phyloP scores from a whole-genome alignment of 352 stramenopile species.

The Globisporangium apiculatum region DNA sequence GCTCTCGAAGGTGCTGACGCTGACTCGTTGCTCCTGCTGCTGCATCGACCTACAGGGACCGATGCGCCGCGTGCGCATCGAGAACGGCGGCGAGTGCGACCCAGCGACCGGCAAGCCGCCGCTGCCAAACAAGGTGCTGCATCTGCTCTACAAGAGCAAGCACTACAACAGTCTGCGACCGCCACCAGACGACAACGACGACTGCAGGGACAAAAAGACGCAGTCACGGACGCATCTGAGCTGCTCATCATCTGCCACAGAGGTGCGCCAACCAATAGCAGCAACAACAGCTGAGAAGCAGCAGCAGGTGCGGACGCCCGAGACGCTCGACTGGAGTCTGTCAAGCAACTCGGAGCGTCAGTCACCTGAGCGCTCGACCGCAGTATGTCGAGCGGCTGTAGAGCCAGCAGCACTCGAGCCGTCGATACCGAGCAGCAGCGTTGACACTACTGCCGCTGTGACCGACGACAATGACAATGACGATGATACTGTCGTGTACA shows the following conservation, averaged over 20 bases:
- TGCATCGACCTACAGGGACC: slow-evolving; percentile 10
- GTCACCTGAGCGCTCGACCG: no score
- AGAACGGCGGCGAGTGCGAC: slow-evolving; percentile 22
- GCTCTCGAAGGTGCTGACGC: no score
- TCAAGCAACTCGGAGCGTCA: no score
- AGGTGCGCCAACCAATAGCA: background rate
- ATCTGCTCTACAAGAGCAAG: slow-evolving; percentile 39
- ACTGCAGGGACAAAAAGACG: background rate
- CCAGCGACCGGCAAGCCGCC: slow-evolving; percentile 7
- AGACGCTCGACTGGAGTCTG: background rate
- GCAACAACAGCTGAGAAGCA: background rate
- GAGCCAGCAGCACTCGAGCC: no score
- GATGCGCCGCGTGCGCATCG: slow-evolving; percentile 32
- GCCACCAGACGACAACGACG: background rate
- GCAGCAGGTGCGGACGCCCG: slow-evolving; percentile 10
- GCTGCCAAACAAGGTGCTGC: slow-evolving; percentile 25
- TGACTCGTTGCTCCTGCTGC: no score
- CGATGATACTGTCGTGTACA: no score
- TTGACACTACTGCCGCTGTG: background rate
- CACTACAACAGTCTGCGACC: slow-evolving; percentile 51
- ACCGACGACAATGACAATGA: no score
- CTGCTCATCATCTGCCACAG: no score
- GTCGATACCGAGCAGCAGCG: background rate
- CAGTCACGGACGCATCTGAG: no score
- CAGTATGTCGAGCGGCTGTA: no score